Conservation (phyloP, 768 basidiomycete species). For the Collybiopsis luxurians region DNA sequence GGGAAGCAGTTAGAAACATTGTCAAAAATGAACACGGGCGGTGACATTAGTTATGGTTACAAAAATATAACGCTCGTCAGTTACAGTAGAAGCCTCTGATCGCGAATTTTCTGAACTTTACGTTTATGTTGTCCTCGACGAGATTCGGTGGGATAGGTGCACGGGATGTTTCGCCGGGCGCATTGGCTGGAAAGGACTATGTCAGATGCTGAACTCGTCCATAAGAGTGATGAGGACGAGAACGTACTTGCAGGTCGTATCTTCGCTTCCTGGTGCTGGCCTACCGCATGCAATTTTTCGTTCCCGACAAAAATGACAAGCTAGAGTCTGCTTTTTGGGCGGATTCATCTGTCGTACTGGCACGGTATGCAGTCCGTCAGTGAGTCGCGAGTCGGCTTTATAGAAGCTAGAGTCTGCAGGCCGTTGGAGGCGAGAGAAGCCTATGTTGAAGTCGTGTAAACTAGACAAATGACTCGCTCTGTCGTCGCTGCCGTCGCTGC, state of each 20-base stretch:
- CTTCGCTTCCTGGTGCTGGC: neutral
- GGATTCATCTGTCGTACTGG: neutral
- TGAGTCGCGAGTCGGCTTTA: neutral
- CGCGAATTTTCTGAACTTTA: neutral
- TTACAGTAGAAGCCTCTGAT: neutral
- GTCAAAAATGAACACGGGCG: too few species aligned
- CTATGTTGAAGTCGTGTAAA: neutral
- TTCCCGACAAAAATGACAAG: conserved; percentile 2
- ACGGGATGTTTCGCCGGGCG: neutral
- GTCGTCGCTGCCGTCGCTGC: neutral
- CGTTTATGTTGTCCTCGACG: conserved; percentile 7
- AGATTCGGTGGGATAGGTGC: conserved; percentile 4
- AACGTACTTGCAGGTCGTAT: neutral
- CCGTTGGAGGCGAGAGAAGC: neutral
- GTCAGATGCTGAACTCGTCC: neutral
- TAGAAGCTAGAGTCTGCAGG: neutral
- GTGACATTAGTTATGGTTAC: too few species aligned
- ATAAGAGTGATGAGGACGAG: neutral
- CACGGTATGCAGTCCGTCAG: neutral
- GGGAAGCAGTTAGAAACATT: neutral
- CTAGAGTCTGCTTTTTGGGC: conserved; percentile 2
- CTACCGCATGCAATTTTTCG: neutral
- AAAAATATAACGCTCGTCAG: too few species aligned
- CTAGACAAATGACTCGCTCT: neutral
- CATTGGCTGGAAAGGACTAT: neutral